A percentile compares a stretch with the other conserved stretches of the same genome.
These are phyloP conservation scores for Obba rivulosa DNA, from an alignment of 768 basidiomycete species.

Conservation along the genomic window DNA sequence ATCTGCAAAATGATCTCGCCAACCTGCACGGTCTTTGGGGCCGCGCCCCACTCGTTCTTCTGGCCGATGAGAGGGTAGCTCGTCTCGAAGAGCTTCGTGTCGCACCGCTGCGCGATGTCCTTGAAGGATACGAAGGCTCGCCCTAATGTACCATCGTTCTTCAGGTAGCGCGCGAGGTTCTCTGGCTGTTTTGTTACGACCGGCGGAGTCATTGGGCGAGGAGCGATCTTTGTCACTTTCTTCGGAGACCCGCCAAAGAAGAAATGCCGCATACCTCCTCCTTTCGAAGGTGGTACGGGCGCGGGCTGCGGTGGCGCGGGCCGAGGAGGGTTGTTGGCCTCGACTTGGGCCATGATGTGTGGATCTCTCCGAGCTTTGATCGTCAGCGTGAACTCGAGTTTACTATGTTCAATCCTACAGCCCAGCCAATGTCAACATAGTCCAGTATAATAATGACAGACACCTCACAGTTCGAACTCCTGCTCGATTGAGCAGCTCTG, in stretches of 20 bases:
- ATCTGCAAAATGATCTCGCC: constrained; percentile 89
- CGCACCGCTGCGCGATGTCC: constrained; percentile 77
- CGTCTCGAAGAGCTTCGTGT: constrained; percentile 80
- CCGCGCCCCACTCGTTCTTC: constrained; percentile 49
- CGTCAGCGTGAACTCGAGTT: constrained; percentile 90
- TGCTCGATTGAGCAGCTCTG: constrained; percentile 67
- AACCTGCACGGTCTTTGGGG: constrained; percentile 62
- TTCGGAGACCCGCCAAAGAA: constrained; percentile 63
- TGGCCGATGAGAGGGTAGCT: constrained; percentile 79
- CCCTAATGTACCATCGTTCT: constrained; percentile 82
- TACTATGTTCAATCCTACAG: constrained; percentile 82
- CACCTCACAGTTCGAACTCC: constrained; percentile 83
- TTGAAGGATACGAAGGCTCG: constrained; percentile 87
- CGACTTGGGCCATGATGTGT: constrained; percentile 77
- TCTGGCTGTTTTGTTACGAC: constrained; percentile 50
- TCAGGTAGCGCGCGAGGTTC: constrained; percentile 78
- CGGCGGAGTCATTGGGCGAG: constrained; percentile 33
- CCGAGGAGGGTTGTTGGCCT: constrained; percentile 49
- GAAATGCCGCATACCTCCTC: constrained; percentile 64
- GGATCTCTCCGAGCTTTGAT: constrained; percentile 84
- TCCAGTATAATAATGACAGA: not conserved
- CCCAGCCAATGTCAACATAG: not conserved
- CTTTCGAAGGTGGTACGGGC: constrained; percentile 49
- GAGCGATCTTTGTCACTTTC: constrained; percentile 39
- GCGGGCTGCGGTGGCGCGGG: constrained; percentile 33